A percentile compares a stretch with the other conserved stretches of the same genome.
Evolutionary conservation across 768 basidiomycete species (phyloP).

Genomic region (Cantharellus cinnabarinus): DNA sequence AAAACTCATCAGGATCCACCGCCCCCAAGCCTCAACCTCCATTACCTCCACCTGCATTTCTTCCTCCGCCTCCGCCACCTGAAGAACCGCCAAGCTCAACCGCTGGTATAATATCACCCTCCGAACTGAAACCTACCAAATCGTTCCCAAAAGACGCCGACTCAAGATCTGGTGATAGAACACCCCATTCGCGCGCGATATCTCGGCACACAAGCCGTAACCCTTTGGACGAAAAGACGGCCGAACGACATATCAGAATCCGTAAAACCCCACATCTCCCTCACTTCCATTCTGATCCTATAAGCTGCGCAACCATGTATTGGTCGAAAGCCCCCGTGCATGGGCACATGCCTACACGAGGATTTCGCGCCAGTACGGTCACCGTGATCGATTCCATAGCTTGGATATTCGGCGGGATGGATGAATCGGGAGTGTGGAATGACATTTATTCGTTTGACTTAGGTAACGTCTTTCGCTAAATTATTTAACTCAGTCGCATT

Average conservation of each 20-base stretch:
- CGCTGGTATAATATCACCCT: neutral
- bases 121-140: neutral
- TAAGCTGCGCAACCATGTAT: conserved; percentile 60
- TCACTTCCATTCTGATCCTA: conserved; percentile 19
- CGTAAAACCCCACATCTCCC: conserved; percentile 9
- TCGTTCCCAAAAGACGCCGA: neutral
- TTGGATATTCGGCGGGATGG: conserved; percentile 83
- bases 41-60: neutral
- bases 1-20: neutral
- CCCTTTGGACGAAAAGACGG: neutral
- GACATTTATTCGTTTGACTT: conserved; percentile 76
- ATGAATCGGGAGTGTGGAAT: conserved; percentile 50
- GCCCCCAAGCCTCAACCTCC: neutral
- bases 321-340: conserved; percentile 73
- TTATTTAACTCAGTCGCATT: neutral
- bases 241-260: neutral
- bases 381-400: conserved; percentile 65
- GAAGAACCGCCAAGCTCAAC: neutral
- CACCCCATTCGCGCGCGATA: neutral
- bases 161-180: neutral
- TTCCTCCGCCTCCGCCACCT: neutral
- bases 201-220: neutral
- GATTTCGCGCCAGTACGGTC: conserved; percentile 64
- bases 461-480: conserved; percentile 23
- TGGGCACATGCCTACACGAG: conserved; percentile 41